phyloP scores from a whole-genome alignment of 1,284 basidiomycete species.

The Cutaneotrichosporon mucoides region DNA sequence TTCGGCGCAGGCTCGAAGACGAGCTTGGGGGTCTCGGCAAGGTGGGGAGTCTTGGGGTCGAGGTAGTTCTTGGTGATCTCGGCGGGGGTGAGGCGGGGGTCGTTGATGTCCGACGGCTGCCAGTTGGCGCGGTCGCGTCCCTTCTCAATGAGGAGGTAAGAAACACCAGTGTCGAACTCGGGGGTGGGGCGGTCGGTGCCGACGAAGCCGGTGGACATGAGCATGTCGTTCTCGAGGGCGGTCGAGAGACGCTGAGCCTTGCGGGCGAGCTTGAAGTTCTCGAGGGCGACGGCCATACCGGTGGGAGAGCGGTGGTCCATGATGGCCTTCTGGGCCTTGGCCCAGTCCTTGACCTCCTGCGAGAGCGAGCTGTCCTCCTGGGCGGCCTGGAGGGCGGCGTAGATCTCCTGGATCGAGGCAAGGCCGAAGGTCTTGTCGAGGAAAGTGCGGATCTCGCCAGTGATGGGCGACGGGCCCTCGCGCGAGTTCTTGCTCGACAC shows the following conservation, averaged over 20 bases:
- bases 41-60: constrained; percentile 58
- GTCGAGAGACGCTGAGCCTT: constrained; percentile 58
- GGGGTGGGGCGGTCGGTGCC: constrained; percentile 58
- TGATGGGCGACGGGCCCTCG: constrained; percentile 59
- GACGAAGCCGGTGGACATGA: constrained; percentile 36
- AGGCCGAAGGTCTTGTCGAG: constrained; percentile 74
- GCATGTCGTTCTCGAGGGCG: constrained; percentile 62
- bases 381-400: constrained; percentile 56
- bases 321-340: constrained; percentile 60
- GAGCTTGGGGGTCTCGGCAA: constrained; percentile 55
- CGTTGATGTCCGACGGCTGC: constrained; percentile 58
- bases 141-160: constrained; percentile 67
- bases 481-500: constrained; percentile 58
- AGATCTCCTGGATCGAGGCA: constrained; percentile 65
- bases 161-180: constrained; percentile 79
- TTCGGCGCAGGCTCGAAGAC: constrained; percentile 28
- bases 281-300: constrained; percentile 78
- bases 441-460: constrained; percentile 63
- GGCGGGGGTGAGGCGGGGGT: constrained; percentile 53
- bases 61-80: constrained; percentile 51
- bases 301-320: constrained; percentile 77
- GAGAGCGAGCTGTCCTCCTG: constrained; percentile 45
- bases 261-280: constrained; percentile 68
- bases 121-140: constrained; percentile 42
- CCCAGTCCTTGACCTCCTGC: constrained; percentile 64